Conservation (phyloP, 2,329 filamentous ascomycete genomes). For the Diaporthe ilicicola region DNA sequence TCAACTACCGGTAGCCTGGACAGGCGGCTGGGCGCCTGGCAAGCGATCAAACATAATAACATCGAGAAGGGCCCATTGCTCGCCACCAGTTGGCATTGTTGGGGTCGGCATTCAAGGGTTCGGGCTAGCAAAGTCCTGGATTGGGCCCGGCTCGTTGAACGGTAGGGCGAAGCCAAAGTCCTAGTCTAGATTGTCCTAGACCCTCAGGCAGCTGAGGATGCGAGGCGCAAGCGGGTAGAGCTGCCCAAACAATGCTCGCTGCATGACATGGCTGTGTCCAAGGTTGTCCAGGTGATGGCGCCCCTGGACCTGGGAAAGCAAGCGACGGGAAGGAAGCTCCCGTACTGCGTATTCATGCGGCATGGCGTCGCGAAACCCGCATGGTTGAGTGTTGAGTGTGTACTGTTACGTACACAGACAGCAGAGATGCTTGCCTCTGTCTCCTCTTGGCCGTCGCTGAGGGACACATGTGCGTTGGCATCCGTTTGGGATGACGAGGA, state of each 20-base stretch:
- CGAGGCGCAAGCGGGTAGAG: neutral
- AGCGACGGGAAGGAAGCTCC: constrained; percentile 21
- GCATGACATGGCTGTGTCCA: constrained; percentile 2
- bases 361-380: neutral
- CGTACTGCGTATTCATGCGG: constrained; percentile 14
- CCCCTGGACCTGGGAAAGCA: constrained; percentile 2
- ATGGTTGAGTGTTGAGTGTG: neutral
- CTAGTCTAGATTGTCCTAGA: no score
- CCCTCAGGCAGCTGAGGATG: neutral
- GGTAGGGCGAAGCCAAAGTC: constrained; percentile 9
- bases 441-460: neutral
- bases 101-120: neutral
- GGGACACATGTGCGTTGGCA: constrained; percentile 21
- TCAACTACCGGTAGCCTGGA: constrained; percentile 1
- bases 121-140: constrained; percentile 13
- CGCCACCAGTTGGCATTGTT: neutral
- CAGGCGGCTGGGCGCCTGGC: neutral
- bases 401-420: neutral
- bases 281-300: constrained; percentile 12
- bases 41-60: neutral
- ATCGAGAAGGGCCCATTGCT: neutral
- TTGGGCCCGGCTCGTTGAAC: neutral
- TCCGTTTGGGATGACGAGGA: constrained; percentile 15
- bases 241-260: constrained; percentile 9
- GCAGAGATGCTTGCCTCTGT: neutral